Percentiles rank a stretch among this genome's conserved stretches.
Evolutionary conservation across 108 stramenopile species (phyloP).

Genomic region (Discostella stelligeroides): DNA sequence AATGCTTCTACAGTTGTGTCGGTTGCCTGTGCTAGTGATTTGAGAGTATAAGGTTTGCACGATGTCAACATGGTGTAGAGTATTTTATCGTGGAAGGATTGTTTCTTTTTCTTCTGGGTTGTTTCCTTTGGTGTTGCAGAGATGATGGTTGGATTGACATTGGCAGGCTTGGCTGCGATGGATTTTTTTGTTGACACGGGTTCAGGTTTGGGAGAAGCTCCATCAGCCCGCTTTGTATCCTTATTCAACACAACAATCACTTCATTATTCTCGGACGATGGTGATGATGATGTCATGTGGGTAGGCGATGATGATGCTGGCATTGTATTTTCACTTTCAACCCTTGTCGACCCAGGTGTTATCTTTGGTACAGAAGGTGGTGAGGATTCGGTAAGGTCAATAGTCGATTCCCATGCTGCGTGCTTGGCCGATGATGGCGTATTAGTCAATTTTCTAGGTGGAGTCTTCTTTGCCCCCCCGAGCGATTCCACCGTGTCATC

Average conservation of each 20-base stretch:
- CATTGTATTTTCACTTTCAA: background rate
- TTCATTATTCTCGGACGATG: background rate
- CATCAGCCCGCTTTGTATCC: background rate
- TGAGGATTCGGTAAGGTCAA: conserved; percentile 4
- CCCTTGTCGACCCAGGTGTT: background rate
- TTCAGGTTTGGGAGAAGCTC: background rate
- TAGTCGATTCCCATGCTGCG: background rate
- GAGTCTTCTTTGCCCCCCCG: background rate
- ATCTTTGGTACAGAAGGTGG: background rate
- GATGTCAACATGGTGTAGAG: conserved; percentile 64
- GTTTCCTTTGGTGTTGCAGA: background rate
- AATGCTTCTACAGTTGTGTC: conserved; percentile 64
- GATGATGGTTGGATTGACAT: background rate
- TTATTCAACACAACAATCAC: background rate
- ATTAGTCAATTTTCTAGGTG: background rate
- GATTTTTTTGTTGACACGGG: background rate
- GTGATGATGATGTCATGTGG: no score
- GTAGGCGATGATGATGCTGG: background rate
- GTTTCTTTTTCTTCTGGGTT: conserved; percentile 47
- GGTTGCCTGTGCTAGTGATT: conserved; percentile 62
- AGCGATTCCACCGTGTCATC: conserved; percentile 1
- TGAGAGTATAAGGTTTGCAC: conserved; percentile 74
- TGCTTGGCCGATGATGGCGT: background rate
- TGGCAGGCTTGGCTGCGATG: background rate
- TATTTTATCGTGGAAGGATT: conserved; percentile 74